Evolutionary conservation across 495 filamentous ascomycete genomes (phyloP), one percentile per base, ranked within the genome.

Genomic region (Neurospora cerealis): DNA sequence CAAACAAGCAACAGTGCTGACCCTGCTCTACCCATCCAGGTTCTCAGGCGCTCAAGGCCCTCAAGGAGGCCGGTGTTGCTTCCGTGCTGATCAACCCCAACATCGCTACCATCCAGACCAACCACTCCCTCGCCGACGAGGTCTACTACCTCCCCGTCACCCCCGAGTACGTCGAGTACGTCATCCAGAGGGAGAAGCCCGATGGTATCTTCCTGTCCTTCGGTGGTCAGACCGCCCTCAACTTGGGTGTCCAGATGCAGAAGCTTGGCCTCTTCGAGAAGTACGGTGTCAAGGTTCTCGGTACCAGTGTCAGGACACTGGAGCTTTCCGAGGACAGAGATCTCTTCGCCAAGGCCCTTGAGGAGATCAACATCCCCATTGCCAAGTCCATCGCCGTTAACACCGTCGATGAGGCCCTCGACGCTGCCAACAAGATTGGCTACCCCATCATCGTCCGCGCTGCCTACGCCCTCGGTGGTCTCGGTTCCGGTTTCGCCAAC

Each of bases 141-240:
- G 93, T 99, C 73, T 99, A 98, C 86, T 99, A 98, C 86, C 89
- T 99, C 28, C 96, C 96, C 28, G 94, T 99, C 78, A 98, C 93
- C 41, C 91, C 93, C 34, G 95, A 98, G 75, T 98, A 97, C 79
- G 94, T 99, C 75, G 90, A 93, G 77, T 97, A 97, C 82, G 93
- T 99, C 74, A 99, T 99, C 83, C 92, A 95, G 86, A 90, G 91
- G 77, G 96, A 99, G 83, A 89, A 90, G 71, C 96, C 96, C 32
- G 96, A 99, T 89, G 95, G 94, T 66, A 99, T 99, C 74, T 97
- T 97, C 82, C 89, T 95, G 74, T 97, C 95, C 32, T 99, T 99
- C 79, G 96, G 96, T 83, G 96, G 96, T 71, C 96, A 99, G 86
- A 99, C 95, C 8, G 95, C 90, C 75, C 89, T 99, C 78, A 99